Conservation (phyloP, 2,329 filamentous ascomycete genomes). For the Pestalotiopsis sp. region DNA sequence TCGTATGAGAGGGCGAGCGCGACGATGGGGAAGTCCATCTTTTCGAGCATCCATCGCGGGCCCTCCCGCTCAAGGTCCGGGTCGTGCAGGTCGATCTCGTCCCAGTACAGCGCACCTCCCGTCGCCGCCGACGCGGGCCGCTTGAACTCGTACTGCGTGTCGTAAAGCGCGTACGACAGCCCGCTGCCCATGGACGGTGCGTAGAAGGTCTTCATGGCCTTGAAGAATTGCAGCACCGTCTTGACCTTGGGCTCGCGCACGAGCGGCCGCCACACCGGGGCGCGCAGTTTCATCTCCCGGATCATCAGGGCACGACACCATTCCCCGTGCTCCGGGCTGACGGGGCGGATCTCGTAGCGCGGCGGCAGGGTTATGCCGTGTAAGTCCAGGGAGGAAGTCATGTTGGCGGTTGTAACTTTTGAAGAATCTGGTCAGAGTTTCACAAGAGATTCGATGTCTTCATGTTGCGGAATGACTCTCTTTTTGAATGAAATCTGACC, state of each 20-base stretch:
- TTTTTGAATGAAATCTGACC: too few relatives aligned
- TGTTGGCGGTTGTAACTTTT: not conserved
- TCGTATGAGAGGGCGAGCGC: constrained; percentile 23
- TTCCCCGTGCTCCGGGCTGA: constrained; percentile 1
- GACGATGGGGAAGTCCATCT: constrained; percentile 26
- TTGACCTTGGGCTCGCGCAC: constrained; percentile 12
- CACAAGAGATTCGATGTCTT: too few relatives aligned
- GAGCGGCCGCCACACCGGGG: constrained; percentile 12
- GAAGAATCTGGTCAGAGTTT: too few relatives aligned
- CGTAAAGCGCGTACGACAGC: constrained; percentile 26
- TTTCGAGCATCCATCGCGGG: constrained; percentile 20
- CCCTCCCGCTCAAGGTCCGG: constrained; percentile 18
- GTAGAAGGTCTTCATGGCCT: constrained; percentile 4
- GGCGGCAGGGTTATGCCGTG: constrained; percentile 9
- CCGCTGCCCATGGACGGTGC: constrained; percentile 19
- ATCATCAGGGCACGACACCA: constrained; percentile 10
- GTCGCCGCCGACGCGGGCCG: constrained; percentile 20
- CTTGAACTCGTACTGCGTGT: constrained; percentile 26
- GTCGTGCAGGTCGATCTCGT: constrained; percentile 25
- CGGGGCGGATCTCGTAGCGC: constrained; percentile 12
- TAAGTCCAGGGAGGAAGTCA: not conserved
- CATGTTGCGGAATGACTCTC: too few relatives aligned
- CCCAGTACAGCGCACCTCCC: constrained; percentile 26
- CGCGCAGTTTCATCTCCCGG: constrained; percentile 7
- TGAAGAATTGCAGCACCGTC: constrained; percentile 4